Base-by-base conservation (phyloP, 2,329 filamentous ascomycete genomes). In the Gyromitra esculenta region DNA sequence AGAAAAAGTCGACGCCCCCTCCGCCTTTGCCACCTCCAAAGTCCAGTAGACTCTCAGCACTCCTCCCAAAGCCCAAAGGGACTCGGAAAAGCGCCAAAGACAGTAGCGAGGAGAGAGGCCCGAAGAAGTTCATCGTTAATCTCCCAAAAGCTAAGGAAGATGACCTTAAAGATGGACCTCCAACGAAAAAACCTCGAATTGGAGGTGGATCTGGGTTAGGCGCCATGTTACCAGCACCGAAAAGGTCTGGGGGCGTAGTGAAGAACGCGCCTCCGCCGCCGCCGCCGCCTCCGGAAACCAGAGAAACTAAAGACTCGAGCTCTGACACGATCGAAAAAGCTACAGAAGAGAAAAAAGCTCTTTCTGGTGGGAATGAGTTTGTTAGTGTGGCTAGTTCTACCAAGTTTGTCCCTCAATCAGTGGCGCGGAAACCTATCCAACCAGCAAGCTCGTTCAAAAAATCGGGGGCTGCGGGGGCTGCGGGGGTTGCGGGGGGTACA, bases 71-170 rank as follows among this genome's bases (percentile, higher is more conserved):
- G 45, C 77, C 73, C 39, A 81, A 79, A 67, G 76, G 73, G 8
- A 5, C 31, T 48, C 78, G 79, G 66, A 80, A 81, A 78, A 69
- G 75, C 39, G 68, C 65, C 41, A 75, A 69, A 11, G 75, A 73
- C 45, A 56, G 37, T 45, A 52, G 70, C 59, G 72, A 77, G 13
- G 70, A 43, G 35, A 63, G 41, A 50, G 79, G 79, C 50, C 79
- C 79, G 0, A 73, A 80, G 60, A 81, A 80, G 66, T 79, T 81
- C 63, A 77, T 80, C 39, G 75, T 81, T 45, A 80, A 81, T 37
- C 77, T 81, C 11, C 79, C 80, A 66, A 81, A 81, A 56, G 31
- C 77, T 43, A 67, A 75, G 15, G 73, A 79, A 3, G 65, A 77
- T 8, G 76, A 78, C n/a, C 21, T 37, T 25, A 64, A 68, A 45